Evolutionary conservation across 2,329 filamentous ascomycete genomes (phyloP), one percentile per base, ranked within the genome.

Genomic region (Pseudocercospora fuligena): DNA sequence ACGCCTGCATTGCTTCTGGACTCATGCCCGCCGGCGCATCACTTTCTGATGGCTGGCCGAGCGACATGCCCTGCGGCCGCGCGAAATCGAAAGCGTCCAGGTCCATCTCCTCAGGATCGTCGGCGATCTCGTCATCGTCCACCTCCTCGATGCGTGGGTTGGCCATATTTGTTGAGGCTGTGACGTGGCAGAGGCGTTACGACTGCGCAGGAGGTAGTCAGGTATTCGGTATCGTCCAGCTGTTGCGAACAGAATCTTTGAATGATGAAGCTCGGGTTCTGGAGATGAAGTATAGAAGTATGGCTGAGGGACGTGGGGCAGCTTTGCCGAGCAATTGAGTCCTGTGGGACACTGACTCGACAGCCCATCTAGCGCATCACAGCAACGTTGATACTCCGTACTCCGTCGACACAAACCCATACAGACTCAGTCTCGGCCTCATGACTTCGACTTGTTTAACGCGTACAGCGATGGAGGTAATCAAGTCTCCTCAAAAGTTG

Each of bases 101-200:
- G 81, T 95, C 91, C 79, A 90, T 90, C 81, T 97, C 93, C 70
- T 93, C 92, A 61, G 94, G 93, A 82, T 98, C 94, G 72, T 81
- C 80, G 72, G 80, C 80, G 36, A 70, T 60, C 14, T 91, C 91
- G 79, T 87, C 89, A 84, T 96, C 93, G 67, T 90, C 92, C 69
- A 97, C 90, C 81, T 98, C 95, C 86, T 99, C 95, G 80, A 98
- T 90, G 68, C 90, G 90, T 67, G 94, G 89, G 83, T 95, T 80
- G 69, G 92, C 92, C 93, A 96, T 95, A 72, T 69, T 82, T 75
- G 67, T 16, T 40, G 5, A 16, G n/a, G 8, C 14, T 43, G n/a
- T 43, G 40, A 25, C 31, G 29, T 51, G 7, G 3, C 16, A 33
- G 36, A n/a, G 11, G 51, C 16, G 51, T 56, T n/a, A 33, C 51